phyloP scores from a whole-genome alignment of 2,329 filamentous ascomycete species.

The Clonostachys rosea region DNA sequence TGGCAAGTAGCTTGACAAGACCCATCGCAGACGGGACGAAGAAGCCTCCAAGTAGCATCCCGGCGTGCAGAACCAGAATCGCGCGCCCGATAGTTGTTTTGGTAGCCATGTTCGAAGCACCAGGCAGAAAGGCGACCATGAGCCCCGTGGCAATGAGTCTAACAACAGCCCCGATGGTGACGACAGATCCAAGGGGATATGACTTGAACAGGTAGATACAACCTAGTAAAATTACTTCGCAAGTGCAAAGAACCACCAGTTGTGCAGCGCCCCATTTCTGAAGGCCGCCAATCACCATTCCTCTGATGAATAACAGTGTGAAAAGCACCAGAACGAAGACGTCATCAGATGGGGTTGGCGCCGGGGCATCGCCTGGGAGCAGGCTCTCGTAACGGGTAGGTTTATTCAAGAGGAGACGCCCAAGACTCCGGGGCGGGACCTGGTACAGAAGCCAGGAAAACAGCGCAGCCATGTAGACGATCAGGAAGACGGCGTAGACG shows the following conservation, averaged over 20 bases:
- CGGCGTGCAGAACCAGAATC: conserved; percentile 59
- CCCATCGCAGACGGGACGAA: neutral
- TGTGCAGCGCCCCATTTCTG: conserved; percentile 54
- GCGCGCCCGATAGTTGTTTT: conserved; percentile 68
- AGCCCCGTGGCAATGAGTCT: conserved; percentile 42
- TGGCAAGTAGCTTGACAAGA: neutral
- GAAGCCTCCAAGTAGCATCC: conserved; percentile 31
- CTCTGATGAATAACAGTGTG: conserved; percentile 58
- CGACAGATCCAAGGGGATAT: conserved; percentile 60
- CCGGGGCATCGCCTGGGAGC: conserved; percentile 25
- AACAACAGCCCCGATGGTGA: conserved; percentile 59
- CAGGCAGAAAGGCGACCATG: conserved; percentile 46
- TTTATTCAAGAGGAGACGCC: conserved; percentile 30
- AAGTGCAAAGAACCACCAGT: conserved; percentile 62
- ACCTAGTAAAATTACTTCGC: conserved; percentile 59
- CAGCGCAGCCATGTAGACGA: conserved; percentile 11
- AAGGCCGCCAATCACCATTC: conserved; percentile 63
- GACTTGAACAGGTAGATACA: conserved; percentile 9
- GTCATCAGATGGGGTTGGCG: conserved; percentile 60
- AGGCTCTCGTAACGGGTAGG: conserved; percentile 61
- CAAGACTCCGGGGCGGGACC: conserved; percentile 15
- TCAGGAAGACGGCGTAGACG: conserved; percentile 21
- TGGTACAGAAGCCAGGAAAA: conserved; percentile 20
- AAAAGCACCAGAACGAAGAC: conserved; percentile 39
- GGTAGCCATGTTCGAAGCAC: conserved; percentile 54